These are phyloP conservation scores for Paspalum vaginatum DNA, from an alignment of 176 grass and related monocot species.

Conservation along the genomic window DNA sequence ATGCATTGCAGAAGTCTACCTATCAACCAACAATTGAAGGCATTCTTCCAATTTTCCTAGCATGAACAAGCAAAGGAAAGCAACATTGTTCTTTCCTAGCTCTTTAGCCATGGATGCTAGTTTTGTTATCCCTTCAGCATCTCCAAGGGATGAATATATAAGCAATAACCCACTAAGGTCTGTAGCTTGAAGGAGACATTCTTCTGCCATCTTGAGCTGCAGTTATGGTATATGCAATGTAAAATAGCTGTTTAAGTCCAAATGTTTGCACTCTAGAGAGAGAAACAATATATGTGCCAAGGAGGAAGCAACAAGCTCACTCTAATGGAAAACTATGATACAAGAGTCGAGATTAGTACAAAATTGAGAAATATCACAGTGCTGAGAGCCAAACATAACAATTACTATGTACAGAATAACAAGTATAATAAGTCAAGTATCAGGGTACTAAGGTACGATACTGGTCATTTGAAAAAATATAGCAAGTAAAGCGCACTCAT, in stretches of 20 bases:
- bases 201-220: constrained; percentile 83
- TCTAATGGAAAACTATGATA: constrained; percentile 6
- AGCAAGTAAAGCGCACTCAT: neutral
- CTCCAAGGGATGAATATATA: constrained; percentile 88
- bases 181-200: constrained; percentile 68
- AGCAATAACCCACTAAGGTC: constrained; percentile 82
- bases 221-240: constrained; percentile 8
- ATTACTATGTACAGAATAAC: neutral
- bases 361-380: constrained; percentile 4
- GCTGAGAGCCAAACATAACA: constrained; percentile 2
- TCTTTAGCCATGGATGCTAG: constrained; percentile 79
- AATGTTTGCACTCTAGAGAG: constrained; percentile 10
- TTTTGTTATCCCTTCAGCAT: constrained; percentile 84
- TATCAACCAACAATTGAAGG: constrained; percentile 80
- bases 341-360: neutral
- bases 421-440: constrained; percentile 8
- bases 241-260: constrained; percentile 17
- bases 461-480: neutral
- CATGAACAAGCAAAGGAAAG: constrained; percentile 89
- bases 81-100: constrained; percentile 92
- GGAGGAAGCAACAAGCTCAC: neutral
- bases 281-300: neutral
- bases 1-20: constrained; percentile 45
- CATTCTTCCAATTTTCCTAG: constrained; percentile 85
- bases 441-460: neutral